Percentiles rank a stretch among this genome's conserved stretches.
Evolutionary conservation across 2,329 filamentous ascomycete species (phyloP).

Genomic region (Colletotrichum sp.): DNA sequence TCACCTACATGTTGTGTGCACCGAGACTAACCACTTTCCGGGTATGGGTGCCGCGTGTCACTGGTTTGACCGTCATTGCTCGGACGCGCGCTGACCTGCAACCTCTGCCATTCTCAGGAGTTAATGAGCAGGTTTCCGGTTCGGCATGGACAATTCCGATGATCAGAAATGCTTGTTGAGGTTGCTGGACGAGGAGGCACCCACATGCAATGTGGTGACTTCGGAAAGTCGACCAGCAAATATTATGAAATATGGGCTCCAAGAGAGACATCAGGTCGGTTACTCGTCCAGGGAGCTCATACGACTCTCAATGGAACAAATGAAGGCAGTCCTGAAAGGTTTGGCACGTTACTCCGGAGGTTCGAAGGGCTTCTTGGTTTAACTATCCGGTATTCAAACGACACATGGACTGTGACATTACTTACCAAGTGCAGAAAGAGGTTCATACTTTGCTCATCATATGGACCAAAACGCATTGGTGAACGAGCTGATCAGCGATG

Average conservation of each 20-base stretch:
- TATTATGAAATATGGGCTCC: too few relatives aligned
- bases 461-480: neutral
- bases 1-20: neutral
- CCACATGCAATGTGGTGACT: neutral
- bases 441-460: neutral
- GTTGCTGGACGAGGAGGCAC: neutral
- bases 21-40: neutral
- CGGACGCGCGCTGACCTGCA: neutral
- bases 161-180: neutral
- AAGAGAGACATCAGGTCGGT: neutral
- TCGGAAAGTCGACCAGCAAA: neutral
- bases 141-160: neutral
- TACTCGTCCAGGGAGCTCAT: neutral
- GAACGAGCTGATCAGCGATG: neutral
- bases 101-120: neutral
- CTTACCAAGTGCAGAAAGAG: neutral
- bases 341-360: accelerated
- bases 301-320: neutral
- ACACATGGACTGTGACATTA: neutral
- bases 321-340: neutral
- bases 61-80: neutral
- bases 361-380: neutral
- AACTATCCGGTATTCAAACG: neutral
- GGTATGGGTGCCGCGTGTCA: neutral
- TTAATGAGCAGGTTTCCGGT: neutral